These are phyloP conservation scores for Myriosclerotinia scirpicola DNA, from an alignment of 2,329 filamentous ascomycete species.

Conservation along the genomic window DNA sequence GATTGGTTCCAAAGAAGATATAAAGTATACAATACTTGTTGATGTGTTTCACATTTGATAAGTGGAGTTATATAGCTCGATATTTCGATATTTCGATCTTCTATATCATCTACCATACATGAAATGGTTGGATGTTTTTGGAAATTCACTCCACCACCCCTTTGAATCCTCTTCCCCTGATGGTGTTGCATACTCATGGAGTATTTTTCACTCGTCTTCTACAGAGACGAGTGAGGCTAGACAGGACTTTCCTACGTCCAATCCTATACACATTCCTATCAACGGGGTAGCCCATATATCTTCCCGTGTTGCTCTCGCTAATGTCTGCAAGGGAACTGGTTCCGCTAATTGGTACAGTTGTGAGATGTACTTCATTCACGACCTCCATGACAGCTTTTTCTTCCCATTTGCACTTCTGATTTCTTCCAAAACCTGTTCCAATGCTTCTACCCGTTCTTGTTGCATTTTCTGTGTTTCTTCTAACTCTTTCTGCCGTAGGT, in stretches of 20 bases:
- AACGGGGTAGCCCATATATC: neutral
- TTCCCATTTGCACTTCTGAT: conserved; percentile 35
- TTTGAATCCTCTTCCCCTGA: neutral
- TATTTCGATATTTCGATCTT: neutral
- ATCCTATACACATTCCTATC: neutral
- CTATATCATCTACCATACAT: neutral
- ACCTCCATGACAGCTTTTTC: conserved; percentile 32
- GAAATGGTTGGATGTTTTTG: neutral
- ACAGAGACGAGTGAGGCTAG: neutral
- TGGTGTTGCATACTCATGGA: neutral
- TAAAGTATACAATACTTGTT: neutral
- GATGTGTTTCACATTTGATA: neutral
- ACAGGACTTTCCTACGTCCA: neutral
- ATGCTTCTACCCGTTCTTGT: conserved; percentile 36
- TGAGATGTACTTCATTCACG: conserved; percentile 8
- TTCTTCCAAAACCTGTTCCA: conserved; percentile 40
- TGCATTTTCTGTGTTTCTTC: conserved; percentile 50
- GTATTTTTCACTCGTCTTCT: neutral
- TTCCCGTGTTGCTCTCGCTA: no score
- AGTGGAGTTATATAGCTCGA: neutral
- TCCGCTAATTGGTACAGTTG: neutral
- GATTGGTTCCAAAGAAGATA: neutral
- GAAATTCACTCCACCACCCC: neutral
- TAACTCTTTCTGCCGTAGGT: conserved; percentile 50
- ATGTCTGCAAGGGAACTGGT: neutral